These are phyloP conservation scores for Kurtzmaniella fragi DNA, from an alignment of 805 yeast species.

Conservation along the genomic window DNA sequence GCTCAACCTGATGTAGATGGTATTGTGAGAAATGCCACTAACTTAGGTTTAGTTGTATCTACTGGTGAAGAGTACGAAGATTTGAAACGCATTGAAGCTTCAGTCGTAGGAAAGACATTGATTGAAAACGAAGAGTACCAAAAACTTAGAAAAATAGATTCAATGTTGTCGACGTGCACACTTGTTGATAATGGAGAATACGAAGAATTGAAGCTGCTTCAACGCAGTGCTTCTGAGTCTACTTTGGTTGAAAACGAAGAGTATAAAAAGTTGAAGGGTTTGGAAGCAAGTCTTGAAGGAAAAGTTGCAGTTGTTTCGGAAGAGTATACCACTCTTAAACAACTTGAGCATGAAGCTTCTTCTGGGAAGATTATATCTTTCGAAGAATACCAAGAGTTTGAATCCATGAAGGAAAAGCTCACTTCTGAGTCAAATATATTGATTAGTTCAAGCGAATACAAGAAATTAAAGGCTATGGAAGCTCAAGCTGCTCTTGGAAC, in stretches of 20 bases:
- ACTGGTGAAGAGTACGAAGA: slow-evolving; percentile 4
- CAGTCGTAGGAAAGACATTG: slow-evolving; percentile 8
- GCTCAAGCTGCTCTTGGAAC: slow-evolving; percentile 10
- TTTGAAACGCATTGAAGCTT: neutral
- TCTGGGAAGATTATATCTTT: neutral
- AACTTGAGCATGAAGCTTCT: slow-evolving; percentile 6
- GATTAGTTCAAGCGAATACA: no score
- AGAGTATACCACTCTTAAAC: slow-evolving; percentile 7
- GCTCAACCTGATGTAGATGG: slow-evolving; percentile 6
- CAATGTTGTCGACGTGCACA: slow-evolving; percentile 6
- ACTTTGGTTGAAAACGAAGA: slow-evolving; percentile 8
- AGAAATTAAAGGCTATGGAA: slow-evolving; percentile 3
- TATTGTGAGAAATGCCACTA: slow-evolving; percentile 9
- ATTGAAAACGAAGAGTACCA: slow-evolving; percentile 9
- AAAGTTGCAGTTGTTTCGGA: slow-evolving; percentile 6
- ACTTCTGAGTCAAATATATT: no score
- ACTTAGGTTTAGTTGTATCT: slow-evolving; percentile 9
- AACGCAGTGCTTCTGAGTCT: slow-evolving; percentile 6
- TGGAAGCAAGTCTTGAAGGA: slow-evolving; percentile 12
- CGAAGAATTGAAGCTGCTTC: slow-evolving; percentile 9
- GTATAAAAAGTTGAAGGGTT: slow-evolving; percentile 8
- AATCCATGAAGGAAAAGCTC: no score
- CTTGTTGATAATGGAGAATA: slow-evolving; percentile 6
- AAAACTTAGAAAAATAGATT: slow-evolving; percentile 4
- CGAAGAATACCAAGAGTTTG: slow-evolving; percentile 3